These are phyloP conservation scores for Middelhovenomyces tepae DNA, from an alignment of 805 yeast genomes.

Conservation along the genomic window DNA sequence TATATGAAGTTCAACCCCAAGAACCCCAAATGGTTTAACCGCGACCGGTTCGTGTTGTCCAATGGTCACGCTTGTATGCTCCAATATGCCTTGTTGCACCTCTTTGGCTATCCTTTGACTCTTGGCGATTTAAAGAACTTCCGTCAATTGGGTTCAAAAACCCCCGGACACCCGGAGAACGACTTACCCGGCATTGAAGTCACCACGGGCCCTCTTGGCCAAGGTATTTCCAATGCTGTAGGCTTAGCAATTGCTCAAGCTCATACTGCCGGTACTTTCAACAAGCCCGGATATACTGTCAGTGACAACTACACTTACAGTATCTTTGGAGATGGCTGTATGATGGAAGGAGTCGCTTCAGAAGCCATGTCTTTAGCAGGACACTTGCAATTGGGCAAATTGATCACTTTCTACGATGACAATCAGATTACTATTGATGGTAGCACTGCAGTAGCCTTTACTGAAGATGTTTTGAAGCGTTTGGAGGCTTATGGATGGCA, in stretches of 20 bases:
- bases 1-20: conserved; percentile 81
- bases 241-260: conserved; percentile 94
- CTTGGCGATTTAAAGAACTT: conserved; percentile 83
- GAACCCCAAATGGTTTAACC: conserved; percentile 86
- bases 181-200: conserved; percentile 92
- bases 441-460: conserved; percentile 78
- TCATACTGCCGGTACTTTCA: conserved; percentile 85
- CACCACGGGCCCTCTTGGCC: conserved; percentile 98
- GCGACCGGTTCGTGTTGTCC: conserved; percentile 90
- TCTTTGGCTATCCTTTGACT: conserved; percentile 73
- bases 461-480: conserved; percentile 82
- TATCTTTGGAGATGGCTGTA: conserved; percentile 95
- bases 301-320: conserved; percentile 69
- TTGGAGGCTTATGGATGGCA: conserved; percentile 95
- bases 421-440: conserved; percentile 97
- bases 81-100: conserved; percentile 73
- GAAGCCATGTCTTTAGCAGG: conserved; percentile 96
- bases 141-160: conserved; percentile 82
- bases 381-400: conserved; percentile 85
- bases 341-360: conserved; percentile 95
- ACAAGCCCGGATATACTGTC: conserved; percentile 71
- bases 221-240: conserved; percentile 93
- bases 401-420: conserved; percentile 94
- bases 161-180: conserved; percentile 97
- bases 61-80: conserved; percentile 96